Evolutionary conservation across 495 filamentous ascomycete genomes (phyloP).

Genomic region (Aspergillus diversus): DNA sequence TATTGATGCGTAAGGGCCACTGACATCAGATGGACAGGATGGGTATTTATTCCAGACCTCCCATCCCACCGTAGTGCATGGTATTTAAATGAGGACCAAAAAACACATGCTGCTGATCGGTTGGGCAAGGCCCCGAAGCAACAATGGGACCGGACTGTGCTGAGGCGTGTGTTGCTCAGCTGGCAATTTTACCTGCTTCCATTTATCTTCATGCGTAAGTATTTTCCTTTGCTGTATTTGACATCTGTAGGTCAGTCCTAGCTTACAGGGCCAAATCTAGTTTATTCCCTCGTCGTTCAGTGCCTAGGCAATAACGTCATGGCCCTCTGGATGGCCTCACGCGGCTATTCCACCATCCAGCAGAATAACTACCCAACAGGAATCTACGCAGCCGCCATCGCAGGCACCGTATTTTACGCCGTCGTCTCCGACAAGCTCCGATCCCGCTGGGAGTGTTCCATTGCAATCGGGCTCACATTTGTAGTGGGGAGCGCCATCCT

Average conservation of each 20-base stretch:
- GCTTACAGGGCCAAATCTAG: constrained; percentile 16
- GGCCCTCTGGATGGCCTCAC: constrained; percentile 40
- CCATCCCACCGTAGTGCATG: constrained; percentile 37
- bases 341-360: constrained; percentile 38
- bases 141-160: constrained; percentile 36
- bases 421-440: constrained; percentile 39
- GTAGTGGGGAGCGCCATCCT: constrained; percentile 39
- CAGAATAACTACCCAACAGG: constrained; percentile 42
- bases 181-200: constrained; percentile 43
- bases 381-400: constrained; percentile 38
- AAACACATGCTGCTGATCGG: constrained; percentile 34
- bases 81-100: constrained; percentile 39
- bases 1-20: background rate
- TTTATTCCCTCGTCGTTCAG: constrained; percentile 40
- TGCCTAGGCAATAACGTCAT: constrained; percentile 41
- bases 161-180: constrained; percentile 35
- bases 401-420: constrained; percentile 36
- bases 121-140: constrained; percentile 28
- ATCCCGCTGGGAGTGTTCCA: constrained; percentile 40
- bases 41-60: constrained; percentile 41
- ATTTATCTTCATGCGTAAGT: constrained; percentile 40
- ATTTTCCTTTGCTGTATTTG: background rate
- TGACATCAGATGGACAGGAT: constrained; percentile 23
- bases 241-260: background rate
- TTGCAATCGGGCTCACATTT: constrained; percentile 39